Base-by-base conservation (phyloP, 345 rosid genomes). In the Ceriops decandra region DNA sequence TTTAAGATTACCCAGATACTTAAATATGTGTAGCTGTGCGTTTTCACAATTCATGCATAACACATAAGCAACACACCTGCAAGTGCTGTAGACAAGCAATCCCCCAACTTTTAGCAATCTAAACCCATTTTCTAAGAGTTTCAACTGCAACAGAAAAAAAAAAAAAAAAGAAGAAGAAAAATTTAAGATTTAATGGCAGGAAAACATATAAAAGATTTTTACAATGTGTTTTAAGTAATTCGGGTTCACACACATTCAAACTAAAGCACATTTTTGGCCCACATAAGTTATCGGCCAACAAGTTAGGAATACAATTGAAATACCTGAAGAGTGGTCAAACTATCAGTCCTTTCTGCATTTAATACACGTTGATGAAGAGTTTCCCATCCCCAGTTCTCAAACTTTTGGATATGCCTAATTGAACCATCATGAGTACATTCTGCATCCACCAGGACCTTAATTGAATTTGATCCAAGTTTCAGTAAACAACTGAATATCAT, bases 391-490 rank as follows among this genome's bases (percentile, higher is more conserved):
- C 97, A 95, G 8, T 87, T 83, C 76, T 91, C 99, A 85, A 87
- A 95, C 74, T 95, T 95, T 70, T 91, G 96, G 66, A 95, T 79
- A 74, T 91, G 97, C 72, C 77, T 85, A 60, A 91, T 78, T 30
- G 99, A 95, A 15, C 99, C 99, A 79, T 95, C 99, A 77, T 91
- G 99, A 69, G 97, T 95, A 78, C 97, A 95, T 71, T 91, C 99
- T 54, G 99, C 99, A 82, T 95, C 99, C 63, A 95, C 99, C 36
- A 95, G 96, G 46, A 95, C 95, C 97, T 92, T 83, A 70, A 79
- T 60, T 22, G 69, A 31, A 61, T 71, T 38, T 46, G 32, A 80
- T 69, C 67, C 7, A 66, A n/a, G 60, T 36, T 36, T 73, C 13
- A n/a, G 31, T 58, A 68, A 7, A 47, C 49, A 31, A 38, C 13